Evolutionary conservation across 805 yeast genomes (phyloP), one percentile per base, ranked within the genome.

Genomic region (Starmerella riodocensis): DNA sequence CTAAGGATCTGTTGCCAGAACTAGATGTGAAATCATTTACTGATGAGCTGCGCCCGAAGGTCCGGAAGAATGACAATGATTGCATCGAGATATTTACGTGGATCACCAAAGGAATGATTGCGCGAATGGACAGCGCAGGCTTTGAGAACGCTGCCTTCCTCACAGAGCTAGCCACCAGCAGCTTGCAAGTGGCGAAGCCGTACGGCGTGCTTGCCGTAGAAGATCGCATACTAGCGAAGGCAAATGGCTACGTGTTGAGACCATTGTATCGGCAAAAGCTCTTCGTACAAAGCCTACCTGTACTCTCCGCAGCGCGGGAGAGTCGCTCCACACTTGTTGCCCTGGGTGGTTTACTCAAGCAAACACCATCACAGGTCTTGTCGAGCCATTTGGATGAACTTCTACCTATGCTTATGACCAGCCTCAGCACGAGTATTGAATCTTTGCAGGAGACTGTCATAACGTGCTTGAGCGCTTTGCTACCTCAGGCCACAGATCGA

Each of bases 251-350:
- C 40, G 73, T 76, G 43, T 70, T 78, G 16, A 70, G 80, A 42
- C 57, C 71, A 32, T 64, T 91, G 19, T 83, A 79, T 66, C 84
- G 84, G 54, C 98, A 91, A 53, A 76, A 76, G 47, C 66, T 82
- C 20, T 83, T 84, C 54, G 72, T 73, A 43, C 60, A 65, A 7
- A 61, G 74, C 1, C 65, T 83, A 5, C 79, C 80, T 0, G 57
- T 55, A 23, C 55, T 84, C 75, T 59, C 42, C 34, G 41, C 55
- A 14, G 70, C 70, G 45, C 70, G 73, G 34, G 68, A 71, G 34
- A 32, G 41, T 13, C 18, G 32, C 2, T 33, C 33, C 4, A 74
- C 73, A 48, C 60, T 86, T 45, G 66, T 74, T 8, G 73, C 91
- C 0, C 62, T 88, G 35, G 73, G 94, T 2, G 60, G 73, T 32